Percentiles rank a stretch among this genome's conserved stretches.
These are phyloP conservation scores for Beauveria varroae DNA, from an alignment of 2,329 filamentous ascomycete species.

Conservation along the genomic window DNA sequence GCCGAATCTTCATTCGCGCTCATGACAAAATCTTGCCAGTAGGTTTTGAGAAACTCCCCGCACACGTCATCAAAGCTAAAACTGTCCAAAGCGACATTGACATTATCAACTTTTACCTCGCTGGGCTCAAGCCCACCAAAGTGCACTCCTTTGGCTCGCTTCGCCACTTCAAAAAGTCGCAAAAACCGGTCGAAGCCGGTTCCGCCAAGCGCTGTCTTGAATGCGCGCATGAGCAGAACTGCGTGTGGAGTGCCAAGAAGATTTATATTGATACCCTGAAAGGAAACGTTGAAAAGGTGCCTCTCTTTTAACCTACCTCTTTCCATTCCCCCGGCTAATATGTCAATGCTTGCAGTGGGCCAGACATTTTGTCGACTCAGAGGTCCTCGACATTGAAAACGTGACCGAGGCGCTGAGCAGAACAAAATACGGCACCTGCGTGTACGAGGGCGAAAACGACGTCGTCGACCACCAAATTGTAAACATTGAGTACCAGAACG, in stretches of 20 bases:
- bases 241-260: constrained; percentile 15
- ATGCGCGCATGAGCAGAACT: constrained; percentile 12
- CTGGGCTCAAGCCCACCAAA: constrained; percentile 11
- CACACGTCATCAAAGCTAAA: background rate
- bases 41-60: background rate
- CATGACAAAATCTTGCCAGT: constrained; percentile 16
- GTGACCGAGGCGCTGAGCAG: constrained; percentile 13
- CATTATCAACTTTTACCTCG: constrained; percentile 14
- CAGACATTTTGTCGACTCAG: constrained; percentile 13
- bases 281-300: constrained; percentile 11
- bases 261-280: constrained; percentile 14
- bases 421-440: constrained; percentile 13
- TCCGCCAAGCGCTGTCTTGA: constrained; percentile 11
- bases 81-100: constrained; percentile 12
- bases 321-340: background rate
- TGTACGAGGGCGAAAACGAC: constrained; percentile 15
- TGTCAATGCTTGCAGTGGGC: constrained; percentile 9
- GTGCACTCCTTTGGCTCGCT: constrained; percentile 15
- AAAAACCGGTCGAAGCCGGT: constrained; percentile 12
- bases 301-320: background rate
- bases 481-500: constrained; percentile 14
- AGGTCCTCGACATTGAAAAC: constrained; percentile 14
- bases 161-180: constrained; percentile 14
- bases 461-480: constrained; percentile 15
- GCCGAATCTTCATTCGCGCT: constrained; percentile 12